Evolutionary conservation across 441 rosid genomes (phyloP), one percentile per base, ranked within the genome.

Genomic region (Populus tomentosa): DNA sequence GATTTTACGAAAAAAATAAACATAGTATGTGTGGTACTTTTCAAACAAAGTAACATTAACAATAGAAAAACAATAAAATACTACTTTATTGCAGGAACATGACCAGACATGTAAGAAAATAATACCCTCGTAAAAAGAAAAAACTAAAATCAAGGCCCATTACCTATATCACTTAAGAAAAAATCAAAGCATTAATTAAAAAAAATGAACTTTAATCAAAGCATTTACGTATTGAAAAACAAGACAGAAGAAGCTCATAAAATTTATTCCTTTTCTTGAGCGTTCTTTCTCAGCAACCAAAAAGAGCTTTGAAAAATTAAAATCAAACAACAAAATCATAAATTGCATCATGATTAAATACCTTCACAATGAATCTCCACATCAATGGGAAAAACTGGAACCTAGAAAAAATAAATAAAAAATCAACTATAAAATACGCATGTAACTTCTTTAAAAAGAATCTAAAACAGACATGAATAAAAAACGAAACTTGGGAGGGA

Each of bases 321-420:
- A 66, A 16, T 59, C 9, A 66, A 66, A 32, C 50, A 14, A 68
- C 3, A 30, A 9, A 26, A 32, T 30, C 24, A 9, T 20, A 20
- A 53, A 72, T 32, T 32, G 23, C 38, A 5, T 36, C 26, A 9
- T 36, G 30, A 77, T 42, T 77, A 28, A 20, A 42, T 78, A 66
- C 76, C 80, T 72, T 56, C 69, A 42, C 69, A 28, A 65, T 30
- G 28, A 73, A 61, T 62, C 46, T 61, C 73, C 38, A 40, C 77
- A 67, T 68, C 73, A 78, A 68, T 71, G 24, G 42, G 50, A 61
- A 70, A 20, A 66, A 69, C n/a, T 24, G 7, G n/a, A 76, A 14
- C 20, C 56, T 24, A 30, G 23, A n/a, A 33, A 59, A 72, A 21
- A 38, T 30, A 28, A 63, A 80, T 59, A 66, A 69, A 69, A 7